A percentile compares a stretch with the other conserved stretches of the same genome.
Evolutionary conservation across 2,329 filamentous ascomycete species (phyloP).

Genomic region (Volutella citrinella): DNA sequence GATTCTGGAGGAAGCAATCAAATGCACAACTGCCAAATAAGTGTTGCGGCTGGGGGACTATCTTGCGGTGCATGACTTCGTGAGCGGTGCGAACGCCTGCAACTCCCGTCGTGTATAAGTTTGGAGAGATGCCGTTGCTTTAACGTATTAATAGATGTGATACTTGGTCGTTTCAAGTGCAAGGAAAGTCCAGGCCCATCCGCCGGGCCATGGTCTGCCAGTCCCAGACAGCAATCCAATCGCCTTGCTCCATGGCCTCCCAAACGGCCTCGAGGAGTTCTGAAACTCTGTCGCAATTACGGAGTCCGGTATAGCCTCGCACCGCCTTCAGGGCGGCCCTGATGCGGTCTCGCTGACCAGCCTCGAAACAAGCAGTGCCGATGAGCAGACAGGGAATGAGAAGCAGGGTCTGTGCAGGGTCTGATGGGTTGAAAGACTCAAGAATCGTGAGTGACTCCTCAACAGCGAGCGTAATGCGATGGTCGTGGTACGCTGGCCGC

Average conservation of each 20-base stretch:
- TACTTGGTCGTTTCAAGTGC: too few relatives aligned
- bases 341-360: constrained; percentile 50
- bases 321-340: constrained; percentile 48
- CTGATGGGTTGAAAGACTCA: constrained; percentile 52
- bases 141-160: constrained; percentile 12
- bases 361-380: constrained; percentile 57
- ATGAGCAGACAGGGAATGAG: constrained; percentile 60
- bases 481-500: constrained; percentile 47
- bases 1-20: constrained; percentile 1
- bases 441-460: constrained; percentile 55
- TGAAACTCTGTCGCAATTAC: constrained; percentile 53
- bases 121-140: not conserved
- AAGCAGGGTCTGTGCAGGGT: constrained; percentile 58
- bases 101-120: constrained; percentile 3
- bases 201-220: constrained; percentile 56
- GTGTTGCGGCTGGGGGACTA: too few relatives aligned
- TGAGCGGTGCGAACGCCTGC: too few relatives aligned
- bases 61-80: too few relatives aligned
- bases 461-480: constrained; percentile 51
- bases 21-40: constrained; percentile 14
- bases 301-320: constrained; percentile 57
- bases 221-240: constrained; percentile 61
- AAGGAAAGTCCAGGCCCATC: constrained; percentile 56
- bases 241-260: constrained; percentile 55
- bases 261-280: constrained; percentile 58